Conservation (phyloP, 176 grass and related monocot species). For the Oryza meridionalis region DNA sequence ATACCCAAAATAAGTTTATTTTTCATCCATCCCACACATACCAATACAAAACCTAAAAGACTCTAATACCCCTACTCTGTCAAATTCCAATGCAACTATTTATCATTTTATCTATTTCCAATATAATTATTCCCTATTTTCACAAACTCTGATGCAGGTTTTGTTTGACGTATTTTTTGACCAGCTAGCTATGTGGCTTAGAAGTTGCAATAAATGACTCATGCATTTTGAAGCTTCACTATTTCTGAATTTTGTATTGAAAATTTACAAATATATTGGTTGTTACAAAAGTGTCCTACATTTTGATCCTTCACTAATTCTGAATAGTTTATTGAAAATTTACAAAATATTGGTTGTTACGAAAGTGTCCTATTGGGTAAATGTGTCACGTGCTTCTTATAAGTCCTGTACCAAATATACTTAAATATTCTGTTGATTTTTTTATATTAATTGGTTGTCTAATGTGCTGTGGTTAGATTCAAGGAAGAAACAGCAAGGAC, state of each 20-base stretch:
- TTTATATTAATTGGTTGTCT: slow-evolving; percentile 1
- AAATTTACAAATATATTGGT: not conserved
- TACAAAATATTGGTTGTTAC: not conserved
- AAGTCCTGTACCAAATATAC: not conserved
- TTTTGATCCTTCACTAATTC: slow-evolving; percentile 2
- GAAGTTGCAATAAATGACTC: not conserved
- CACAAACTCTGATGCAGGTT: not conserved
- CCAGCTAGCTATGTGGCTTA: not conserved
- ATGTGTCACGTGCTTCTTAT: not conserved
- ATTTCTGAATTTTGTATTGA: not conserved
- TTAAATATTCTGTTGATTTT: slow-evolving; percentile 6
- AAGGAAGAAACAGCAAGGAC: slow-evolving; percentile 49
- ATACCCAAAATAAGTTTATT: not conserved
- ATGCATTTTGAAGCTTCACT: not conserved
- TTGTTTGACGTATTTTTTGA: not conserved
- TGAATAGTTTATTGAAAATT: not conserved
- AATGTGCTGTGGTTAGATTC: slow-evolving; percentile 57
- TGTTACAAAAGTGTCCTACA: not conserved
- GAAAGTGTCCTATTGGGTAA: not conserved
- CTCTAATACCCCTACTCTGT: too few relatives aligned
- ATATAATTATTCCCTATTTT: too few relatives aligned
- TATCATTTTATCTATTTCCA: too few relatives aligned
- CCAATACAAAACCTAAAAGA: too few relatives aligned
- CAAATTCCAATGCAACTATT: too few relatives aligned
- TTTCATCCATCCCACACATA: too few relatives aligned